Conservation (phyloP, 768 basidiomycete species). For the Kondoa subrosea region DNA sequence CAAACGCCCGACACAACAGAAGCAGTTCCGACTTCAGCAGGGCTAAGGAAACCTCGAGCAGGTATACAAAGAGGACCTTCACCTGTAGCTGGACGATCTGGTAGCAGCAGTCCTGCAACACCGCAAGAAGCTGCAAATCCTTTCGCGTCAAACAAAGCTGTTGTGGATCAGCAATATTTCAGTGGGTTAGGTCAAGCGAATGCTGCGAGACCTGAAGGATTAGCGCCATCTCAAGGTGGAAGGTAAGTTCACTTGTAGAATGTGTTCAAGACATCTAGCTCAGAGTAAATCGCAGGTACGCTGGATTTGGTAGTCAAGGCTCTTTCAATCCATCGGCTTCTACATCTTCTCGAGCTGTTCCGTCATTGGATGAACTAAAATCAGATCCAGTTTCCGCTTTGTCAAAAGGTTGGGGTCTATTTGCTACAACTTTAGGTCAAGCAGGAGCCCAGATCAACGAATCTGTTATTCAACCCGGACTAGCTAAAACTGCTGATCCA, state of each 20-base stretch:
- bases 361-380: conserved; percentile 63
- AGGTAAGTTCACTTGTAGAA: conserved; percentile 84
- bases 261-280: conserved; percentile 39
- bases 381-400: conserved; percentile 70
- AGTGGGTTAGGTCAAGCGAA: conserved; percentile 68
- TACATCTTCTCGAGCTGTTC: conserved; percentile 62
- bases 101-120: conserved; percentile 6
- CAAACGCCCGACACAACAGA: conserved; percentile 38
- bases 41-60: conserved; percentile 21
- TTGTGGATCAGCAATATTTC: conserved; percentile 66
- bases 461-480: conserved; percentile 70
- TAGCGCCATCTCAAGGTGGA: conserved; percentile 87
- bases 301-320: conserved; percentile 4
- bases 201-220: conserved; percentile 51
- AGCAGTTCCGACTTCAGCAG: conserved; percentile 39
- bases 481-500: conserved; percentile 67
- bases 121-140: conserved; percentile 17
- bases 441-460: conserved; percentile 65
- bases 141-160: conserved; percentile 45
- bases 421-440: conserved; percentile 64
- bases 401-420: conserved; percentile 89
- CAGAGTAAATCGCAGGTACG: conserved; percentile 20
- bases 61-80: conserved; percentile 30
- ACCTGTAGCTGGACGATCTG: conserved; percentile 25
- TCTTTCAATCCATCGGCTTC: conserved; percentile 51